Percentiles rank a stretch among this genome's conserved stretches.
These are phyloP conservation scores for Alternaria gansuensis DNA, from an alignment of 2,329 filamentous ascomycete species.

Conservation along the genomic window DNA sequence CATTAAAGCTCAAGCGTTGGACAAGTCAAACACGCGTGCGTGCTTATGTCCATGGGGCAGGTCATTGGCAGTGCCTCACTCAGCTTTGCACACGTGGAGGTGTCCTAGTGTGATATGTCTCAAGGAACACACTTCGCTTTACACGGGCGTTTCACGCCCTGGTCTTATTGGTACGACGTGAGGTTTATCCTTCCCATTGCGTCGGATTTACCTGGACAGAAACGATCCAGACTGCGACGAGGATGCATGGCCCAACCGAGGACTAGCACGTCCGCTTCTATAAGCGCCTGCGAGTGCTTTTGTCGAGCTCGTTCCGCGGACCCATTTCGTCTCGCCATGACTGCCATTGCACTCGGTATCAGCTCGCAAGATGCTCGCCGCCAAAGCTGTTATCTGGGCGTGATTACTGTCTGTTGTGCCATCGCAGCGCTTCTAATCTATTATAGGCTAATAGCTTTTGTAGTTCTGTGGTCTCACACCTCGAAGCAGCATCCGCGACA, in stretches of 20 bases:
- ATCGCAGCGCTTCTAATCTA: neutral
- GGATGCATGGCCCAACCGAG: neutral
- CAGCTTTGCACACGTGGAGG: neutral
- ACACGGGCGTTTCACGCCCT: neutral
- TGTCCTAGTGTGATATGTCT: neutral
- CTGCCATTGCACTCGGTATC: neutral
- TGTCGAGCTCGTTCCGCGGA: slow-evolving; percentile 3
- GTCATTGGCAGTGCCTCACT: neutral
- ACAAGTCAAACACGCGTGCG: neutral
- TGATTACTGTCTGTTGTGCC: neutral
- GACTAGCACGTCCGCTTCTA: neutral
- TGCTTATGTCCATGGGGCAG: neutral
- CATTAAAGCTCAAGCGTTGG: neutral
- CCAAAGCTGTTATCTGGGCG: neutral
- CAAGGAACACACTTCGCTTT: neutral
- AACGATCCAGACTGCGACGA: slow-evolving; percentile 3
- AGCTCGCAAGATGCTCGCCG: slow-evolving; percentile 1
- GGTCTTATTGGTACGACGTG: slow-evolving; percentile 1
- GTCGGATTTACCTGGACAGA: neutral
- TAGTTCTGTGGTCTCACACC: neutral
- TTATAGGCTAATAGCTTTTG: neutral
- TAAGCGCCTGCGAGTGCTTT: neutral
- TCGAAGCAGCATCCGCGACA: neutral
- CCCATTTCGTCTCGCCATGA: neutral
- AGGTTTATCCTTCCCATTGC: neutral